Evolutionary conservation across 306 rosid genomes (phyloP).

Genomic region (Dryas alaskensis): DNA sequence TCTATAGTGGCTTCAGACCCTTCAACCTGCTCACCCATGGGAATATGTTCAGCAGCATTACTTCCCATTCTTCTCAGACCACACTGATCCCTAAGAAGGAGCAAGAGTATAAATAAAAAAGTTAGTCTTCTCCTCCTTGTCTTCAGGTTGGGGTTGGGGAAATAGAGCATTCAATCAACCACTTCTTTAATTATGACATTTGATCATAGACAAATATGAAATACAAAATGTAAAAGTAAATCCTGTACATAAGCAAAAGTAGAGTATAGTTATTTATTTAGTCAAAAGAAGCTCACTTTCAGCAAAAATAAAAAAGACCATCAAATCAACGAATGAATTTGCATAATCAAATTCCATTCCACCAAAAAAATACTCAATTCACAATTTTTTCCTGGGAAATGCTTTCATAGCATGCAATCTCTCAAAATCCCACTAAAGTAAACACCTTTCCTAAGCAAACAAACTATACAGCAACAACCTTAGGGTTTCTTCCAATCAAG

Average conservation of each 20-base stretch:
- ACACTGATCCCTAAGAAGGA: slow-evolving; percentile 32
- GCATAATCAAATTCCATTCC: too few relatives aligned
- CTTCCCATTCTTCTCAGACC: slow-evolving; percentile 67
- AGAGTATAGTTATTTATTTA: too few relatives aligned
- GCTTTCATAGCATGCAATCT: not conserved
- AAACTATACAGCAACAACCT: not conserved
- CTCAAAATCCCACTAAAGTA: slow-evolving; percentile 15
- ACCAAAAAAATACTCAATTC: not conserved
- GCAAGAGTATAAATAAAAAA: slow-evolving; percentile 8
- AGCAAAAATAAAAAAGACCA: not conserved
- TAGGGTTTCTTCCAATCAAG: slow-evolving; percentile 11
- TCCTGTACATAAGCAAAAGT: too few relatives aligned
- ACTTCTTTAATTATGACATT: not conserved
- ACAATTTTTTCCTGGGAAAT: too few relatives aligned
- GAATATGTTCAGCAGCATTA: slow-evolving; percentile 35
- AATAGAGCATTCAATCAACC: not conserved
- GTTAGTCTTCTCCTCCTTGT: not conserved
- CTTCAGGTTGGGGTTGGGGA: slow-evolving; percentile 1
- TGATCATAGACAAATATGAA: not conserved
- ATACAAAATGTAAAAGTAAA: not conserved
- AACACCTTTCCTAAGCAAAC: slow-evolving; percentile 5
- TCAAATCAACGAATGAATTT: not conserved
- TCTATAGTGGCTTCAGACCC: slow-evolving; percentile 74
- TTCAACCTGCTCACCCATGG: slow-evolving; percentile 39
- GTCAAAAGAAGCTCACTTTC: too few relatives aligned